Evolutionary conservation across 2,329 filamentous ascomycete species (phyloP).

Genomic region (Septoria petroselini): DNA sequence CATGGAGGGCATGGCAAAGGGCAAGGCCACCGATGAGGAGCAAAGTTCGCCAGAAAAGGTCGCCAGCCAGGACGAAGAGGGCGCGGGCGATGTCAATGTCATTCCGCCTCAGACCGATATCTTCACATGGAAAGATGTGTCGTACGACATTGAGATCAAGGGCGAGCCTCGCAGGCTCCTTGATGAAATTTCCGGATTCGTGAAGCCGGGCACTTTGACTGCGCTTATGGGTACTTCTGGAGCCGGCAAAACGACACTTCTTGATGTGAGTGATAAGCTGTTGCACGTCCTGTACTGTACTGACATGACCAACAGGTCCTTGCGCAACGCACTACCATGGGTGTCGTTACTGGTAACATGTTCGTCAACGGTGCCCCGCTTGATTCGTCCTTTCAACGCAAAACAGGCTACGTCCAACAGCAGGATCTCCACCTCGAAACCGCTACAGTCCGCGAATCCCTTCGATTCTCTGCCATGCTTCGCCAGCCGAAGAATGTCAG

Average conservation of each 20-base stretch:
- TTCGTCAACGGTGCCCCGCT: constrained; percentile 60
- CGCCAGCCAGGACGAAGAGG: constrained; percentile 27
- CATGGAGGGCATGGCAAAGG: constrained; percentile 36
- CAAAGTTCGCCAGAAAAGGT: constrained; percentile 32
- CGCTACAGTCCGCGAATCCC: constrained; percentile 54
- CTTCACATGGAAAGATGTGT: constrained; percentile 55
- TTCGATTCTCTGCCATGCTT: constrained; percentile 57
- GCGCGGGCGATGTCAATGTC: constrained; percentile 38
- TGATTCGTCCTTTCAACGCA: constrained; percentile 59
- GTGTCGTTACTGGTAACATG: constrained; percentile 65
- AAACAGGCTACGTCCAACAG: constrained; percentile 66
- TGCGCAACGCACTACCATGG: constrained; percentile 57
- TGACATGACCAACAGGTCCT: constrained; percentile 40
- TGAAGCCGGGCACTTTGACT: constrained; percentile 47
- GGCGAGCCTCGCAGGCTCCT: constrained; percentile 52
- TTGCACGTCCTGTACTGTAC: neutral
- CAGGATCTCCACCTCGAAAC: constrained; percentile 61
- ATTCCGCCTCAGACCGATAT: constrained; percentile 44
- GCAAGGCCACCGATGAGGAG: constrained; percentile 39
- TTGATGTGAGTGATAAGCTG: constrained; percentile 43
- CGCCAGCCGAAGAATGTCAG: constrained; percentile 55
- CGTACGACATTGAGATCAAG: constrained; percentile 54
- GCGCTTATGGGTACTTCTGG: constrained; percentile 35
- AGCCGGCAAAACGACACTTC: constrained; percentile 61
- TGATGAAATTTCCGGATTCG: constrained; percentile 54